A percentile compares a stretch with the other conserved stretches of the same genome.
phyloP scores from a whole-genome alignment of 805 yeast species.

The Myxozyma udenii region DNA sequence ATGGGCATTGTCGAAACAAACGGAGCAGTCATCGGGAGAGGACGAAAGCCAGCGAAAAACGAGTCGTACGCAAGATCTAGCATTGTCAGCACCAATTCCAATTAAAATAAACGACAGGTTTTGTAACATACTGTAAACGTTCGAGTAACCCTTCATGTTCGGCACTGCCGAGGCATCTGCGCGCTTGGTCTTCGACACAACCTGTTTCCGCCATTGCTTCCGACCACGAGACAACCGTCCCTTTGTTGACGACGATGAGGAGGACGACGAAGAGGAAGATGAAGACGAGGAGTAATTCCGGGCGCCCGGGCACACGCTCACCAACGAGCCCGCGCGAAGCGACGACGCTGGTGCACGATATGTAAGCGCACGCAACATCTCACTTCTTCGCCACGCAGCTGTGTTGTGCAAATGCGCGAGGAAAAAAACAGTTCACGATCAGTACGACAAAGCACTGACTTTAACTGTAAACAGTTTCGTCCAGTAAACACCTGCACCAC shows the following conservation, averaged over 20 bases:
- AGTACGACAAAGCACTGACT: background rate
- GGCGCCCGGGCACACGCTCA: background rate
- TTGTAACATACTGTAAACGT: slow-evolving; percentile 8
- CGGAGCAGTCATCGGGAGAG: slow-evolving; percentile 7
- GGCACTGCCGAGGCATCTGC: slow-evolving; percentile 1
- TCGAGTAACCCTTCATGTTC: slow-evolving; percentile 5
- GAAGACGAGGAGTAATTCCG: slow-evolving; percentile 16
- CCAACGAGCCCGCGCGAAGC: background rate
- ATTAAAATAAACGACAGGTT: background rate
- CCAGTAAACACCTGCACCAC: too few species aligned
- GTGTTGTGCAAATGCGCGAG: background rate
- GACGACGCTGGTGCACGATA: background rate
- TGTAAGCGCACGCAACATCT: background rate
- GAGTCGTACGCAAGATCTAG: slow-evolving; percentile 23
- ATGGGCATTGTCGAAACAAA: background rate
- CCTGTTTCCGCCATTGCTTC: slow-evolving; percentile 6
- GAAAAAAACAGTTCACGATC: too few species aligned
- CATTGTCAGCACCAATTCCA: background rate
- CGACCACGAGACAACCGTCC: slow-evolving; percentile 10
- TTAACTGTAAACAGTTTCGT: background rate
- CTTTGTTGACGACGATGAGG: slow-evolving; percentile 1
- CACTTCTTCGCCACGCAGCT: background rate
- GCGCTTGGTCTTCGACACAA: slow-evolving; percentile 1
- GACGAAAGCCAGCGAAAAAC: slow-evolving; percentile 28
- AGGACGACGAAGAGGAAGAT: slow-evolving; percentile 17